Conservation (phyloP, 805 yeast genomes). For the Kluyveromyces wickerhamii region DNA sequence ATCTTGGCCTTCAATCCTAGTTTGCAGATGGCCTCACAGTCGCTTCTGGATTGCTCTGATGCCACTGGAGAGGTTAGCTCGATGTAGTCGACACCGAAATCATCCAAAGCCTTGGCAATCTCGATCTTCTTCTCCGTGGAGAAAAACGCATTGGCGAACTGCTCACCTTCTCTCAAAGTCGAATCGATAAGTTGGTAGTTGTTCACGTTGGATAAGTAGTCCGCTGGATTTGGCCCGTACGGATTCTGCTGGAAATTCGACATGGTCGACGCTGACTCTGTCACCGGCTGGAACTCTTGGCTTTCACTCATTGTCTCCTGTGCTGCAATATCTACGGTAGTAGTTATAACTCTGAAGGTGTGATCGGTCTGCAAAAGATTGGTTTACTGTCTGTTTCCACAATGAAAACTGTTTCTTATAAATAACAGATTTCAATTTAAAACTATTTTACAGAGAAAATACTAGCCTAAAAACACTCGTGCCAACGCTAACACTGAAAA, state of each 20-base stretch:
- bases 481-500: too few relatives aligned
- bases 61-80: constrained; percentile 98
- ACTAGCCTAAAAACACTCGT: too few relatives aligned
- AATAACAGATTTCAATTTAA: too few relatives aligned
- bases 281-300: constrained; percentile 36
- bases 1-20: constrained; percentile 93
- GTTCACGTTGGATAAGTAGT: constrained; percentile 80
- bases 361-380: too few relatives aligned
- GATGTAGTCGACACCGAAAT: constrained; percentile 96
- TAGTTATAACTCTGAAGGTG: too few relatives aligned
- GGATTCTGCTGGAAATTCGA: constrained; percentile 51
- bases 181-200: constrained; percentile 90
- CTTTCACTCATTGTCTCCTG: constrained; percentile 11
- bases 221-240: constrained; percentile 93
- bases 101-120: constrained; percentile 94
- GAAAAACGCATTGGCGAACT: constrained; percentile 95
- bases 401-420: too few relatives aligned
- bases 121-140: constrained; percentile 90
- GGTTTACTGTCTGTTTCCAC: too few relatives aligned
- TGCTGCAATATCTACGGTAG: too few relatives aligned
- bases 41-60: constrained; percentile 82
- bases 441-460: too few relatives aligned
- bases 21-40: constrained; percentile 98
- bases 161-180: constrained; percentile 97
- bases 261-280: constrained; percentile 33